Evolutionary conservation across 2,329 filamentous ascomycete species (phyloP), one percentile per base, ranked within the genome.

Genomic region (Cytospora piceae): DNA sequence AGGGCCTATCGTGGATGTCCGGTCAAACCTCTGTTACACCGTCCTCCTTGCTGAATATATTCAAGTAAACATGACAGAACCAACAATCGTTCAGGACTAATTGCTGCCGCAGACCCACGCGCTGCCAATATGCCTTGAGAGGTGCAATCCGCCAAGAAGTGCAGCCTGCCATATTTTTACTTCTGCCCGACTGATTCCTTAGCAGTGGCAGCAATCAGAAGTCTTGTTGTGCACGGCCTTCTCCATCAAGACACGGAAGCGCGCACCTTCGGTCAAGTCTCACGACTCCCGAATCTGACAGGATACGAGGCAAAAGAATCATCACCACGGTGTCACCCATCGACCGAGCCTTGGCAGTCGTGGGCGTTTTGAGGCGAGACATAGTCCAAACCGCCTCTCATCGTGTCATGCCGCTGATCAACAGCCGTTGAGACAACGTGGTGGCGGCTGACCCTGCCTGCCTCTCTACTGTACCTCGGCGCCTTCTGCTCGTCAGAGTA

Each of bases 371-470:
- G 9, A 20, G 24, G 39, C 39, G 31, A 63, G 39, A 42, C 34
- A 46, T 31, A 11, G 17, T 37, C 34, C 14, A n/a, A 32, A 20
- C 27, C 31, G 53, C 53, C 55, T 57, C 37, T 57, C 52, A 55
- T 49, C 59, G 34, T 55, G 46, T 34, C 60, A 42, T 55, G 61
- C 61, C 61, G 61, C 39, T 51, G 61, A 57, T 57, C 61, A 51
- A 15, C 39, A 51, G 49, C 60, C 39, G 49, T 24, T 63, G 53
- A 46, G 42, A 57, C 52, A 42, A 62, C 39, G 32, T 24, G n/a
- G 46, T 49, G 46, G 46, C 46, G 46, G 46, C 11, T 49, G 7
- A 24, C 46, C 11, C n/a, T 49, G 4, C 34, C 9, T 49, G 46
- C 22, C 5, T 24, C 2, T 20, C n/a, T 6, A 49, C 7, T 49